A percentile compares a stretch with the other conserved stretches of the same genome.
phyloP scores from a whole-genome alignment of 1,284 basidiomycete genomes.

The Megacollybia platyphylla region DNA sequence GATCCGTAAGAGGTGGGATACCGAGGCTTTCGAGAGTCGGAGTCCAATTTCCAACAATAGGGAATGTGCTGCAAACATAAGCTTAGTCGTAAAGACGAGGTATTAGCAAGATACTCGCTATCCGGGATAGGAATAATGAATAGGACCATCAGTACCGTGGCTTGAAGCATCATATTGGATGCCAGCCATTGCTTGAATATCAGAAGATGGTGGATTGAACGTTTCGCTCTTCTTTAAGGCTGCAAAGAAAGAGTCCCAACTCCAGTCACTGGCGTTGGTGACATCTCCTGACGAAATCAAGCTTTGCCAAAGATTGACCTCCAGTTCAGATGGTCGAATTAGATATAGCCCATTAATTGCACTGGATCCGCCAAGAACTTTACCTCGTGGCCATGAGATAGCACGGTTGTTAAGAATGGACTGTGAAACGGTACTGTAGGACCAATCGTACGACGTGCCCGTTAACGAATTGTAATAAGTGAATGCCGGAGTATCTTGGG shows the following conservation, averaged over 20 bases:
- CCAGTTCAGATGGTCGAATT: conserved; percentile 29
- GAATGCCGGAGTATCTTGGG: conserved; percentile 15
- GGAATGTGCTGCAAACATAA: conserved; percentile 23
- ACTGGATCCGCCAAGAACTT: conserved; percentile 33
- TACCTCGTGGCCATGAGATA: conserved; percentile 43
- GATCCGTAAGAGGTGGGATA: conserved; percentile 25
- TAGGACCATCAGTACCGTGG: conserved; percentile 31
- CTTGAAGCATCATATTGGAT: conserved; percentile 26
- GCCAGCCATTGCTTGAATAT: conserved; percentile 19
- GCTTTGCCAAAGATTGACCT: conserved; percentile 30
- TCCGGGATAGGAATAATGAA: conserved; percentile 35
- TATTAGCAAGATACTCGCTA: conserved; percentile 22
- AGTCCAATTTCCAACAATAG: conserved; percentile 40
- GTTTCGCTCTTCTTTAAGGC: conserved; percentile 32
- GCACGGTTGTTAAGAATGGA: conserved; percentile 20
- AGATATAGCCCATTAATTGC: conserved; percentile 61
- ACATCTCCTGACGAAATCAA: conserved; percentile 17
- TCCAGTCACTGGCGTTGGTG: conserved; percentile 22
- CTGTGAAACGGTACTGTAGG: conserved; percentile 43
- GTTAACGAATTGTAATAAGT: conserved; percentile 39
- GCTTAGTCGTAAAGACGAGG: background rate
- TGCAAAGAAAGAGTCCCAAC: conserved; percentile 29
- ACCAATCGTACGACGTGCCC: conserved; percentile 48
- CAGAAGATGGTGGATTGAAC: conserved; percentile 21
- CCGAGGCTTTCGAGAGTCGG: conserved; percentile 29